Conservation (phyloP, 2,329 filamentous ascomycete genomes). For the Trichoderma citrinoviride region DNA sequence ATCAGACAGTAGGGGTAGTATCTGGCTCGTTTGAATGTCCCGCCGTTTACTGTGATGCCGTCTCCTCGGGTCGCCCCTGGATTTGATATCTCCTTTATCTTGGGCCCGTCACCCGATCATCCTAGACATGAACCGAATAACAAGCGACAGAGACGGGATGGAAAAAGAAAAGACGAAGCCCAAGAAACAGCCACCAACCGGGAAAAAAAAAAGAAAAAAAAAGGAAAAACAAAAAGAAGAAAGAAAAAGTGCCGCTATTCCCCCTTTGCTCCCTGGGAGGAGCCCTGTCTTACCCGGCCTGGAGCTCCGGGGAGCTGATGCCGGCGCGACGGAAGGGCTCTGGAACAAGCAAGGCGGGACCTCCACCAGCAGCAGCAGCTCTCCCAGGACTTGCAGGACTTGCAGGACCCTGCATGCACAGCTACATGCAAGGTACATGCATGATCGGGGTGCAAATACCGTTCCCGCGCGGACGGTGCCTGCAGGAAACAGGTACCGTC, state of each 20-base stretch:
- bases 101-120: background rate
- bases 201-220: background rate
- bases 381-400: background rate
- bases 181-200: background rate
- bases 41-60: background rate
- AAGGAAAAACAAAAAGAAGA: background rate
- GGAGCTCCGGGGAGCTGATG: slow-evolving; percentile 18
- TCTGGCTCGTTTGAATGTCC: background rate
- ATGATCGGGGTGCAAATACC: background rate
- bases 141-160: background rate
- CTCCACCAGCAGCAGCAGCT: no score
- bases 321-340: slow-evolving; percentile 17
- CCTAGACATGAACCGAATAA: background rate
- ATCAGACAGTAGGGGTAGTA: no score
- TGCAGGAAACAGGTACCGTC: background rate
- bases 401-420: slow-evolving; percentile 15
- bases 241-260: background rate
- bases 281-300: background rate
- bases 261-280: slow-evolving; percentile 1
- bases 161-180: background rate
- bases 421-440: background rate
- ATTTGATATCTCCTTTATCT: background rate
- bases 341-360: slow-evolving; percentile 7
- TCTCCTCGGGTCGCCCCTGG: slow-evolving; percentile 2
- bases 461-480: background rate